Evolutionary conservation across 2,329 filamentous ascomycete species (phyloP).

Genomic region (Trichoderma afroharzianum): DNA sequence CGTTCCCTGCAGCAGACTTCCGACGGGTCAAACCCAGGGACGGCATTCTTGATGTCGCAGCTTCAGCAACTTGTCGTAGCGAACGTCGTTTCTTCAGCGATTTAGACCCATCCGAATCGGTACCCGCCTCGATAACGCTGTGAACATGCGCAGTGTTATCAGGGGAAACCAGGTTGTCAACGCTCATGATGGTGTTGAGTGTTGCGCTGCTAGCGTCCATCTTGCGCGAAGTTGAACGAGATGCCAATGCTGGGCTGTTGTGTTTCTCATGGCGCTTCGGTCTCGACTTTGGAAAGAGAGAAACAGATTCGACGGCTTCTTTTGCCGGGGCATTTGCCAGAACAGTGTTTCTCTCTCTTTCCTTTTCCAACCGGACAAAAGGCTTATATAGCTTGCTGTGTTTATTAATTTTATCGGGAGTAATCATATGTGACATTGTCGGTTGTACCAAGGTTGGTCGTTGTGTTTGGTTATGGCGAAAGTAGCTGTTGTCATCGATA

Average conservation of each 20-base stretch:
- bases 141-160: neutral
- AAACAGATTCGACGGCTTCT: neutral
- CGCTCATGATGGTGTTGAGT: conserved; percentile 48
- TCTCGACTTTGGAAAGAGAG: neutral
- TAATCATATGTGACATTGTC: neutral
- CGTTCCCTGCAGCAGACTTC: conserved; percentile 14
- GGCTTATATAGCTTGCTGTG: conserved; percentile 10
- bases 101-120: neutral
- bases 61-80: conserved; percentile 9
- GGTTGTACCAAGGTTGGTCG: neutral
- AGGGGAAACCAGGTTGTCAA: conserved; percentile 40
- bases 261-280: conserved; percentile 6
- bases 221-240: conserved; percentile 37
- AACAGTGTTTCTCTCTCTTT: neutral
- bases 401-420: neutral
- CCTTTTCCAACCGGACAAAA: conserved; percentile 4
- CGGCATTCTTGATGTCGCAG: conserved; percentile 8
- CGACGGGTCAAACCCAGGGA: conserved; percentile 9
- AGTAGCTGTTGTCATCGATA: neutral
- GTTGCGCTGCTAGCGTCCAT: conserved; percentile 45
- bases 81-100: conserved; percentile 13
- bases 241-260: conserved; percentile 32
- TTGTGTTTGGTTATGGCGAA: neutral
- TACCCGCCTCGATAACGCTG: neutral
- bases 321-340: neutral